These are phyloP conservation scores for Eucalyptus cladocalyx DNA, from an alignment of 345 rosid genomes.

Conservation along the genomic window DNA sequence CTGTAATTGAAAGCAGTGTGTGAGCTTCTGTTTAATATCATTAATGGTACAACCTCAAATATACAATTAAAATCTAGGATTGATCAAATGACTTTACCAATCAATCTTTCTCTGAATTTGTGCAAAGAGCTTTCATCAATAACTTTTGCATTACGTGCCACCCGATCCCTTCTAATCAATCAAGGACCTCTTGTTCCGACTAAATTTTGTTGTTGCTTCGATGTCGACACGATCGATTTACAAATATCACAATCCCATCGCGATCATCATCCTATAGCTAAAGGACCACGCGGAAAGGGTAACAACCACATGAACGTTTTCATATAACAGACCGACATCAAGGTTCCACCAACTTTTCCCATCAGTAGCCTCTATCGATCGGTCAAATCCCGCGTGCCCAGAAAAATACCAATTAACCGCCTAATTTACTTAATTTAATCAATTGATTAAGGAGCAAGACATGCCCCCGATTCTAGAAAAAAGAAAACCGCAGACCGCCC, in stretches of 20 bases:
- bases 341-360: neutral
- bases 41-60: neutral
- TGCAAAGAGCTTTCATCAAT: fast-evolving
- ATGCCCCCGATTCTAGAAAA: neutral
- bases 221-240: fast-evolving
- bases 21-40: neutral
- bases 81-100: neutral
- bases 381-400: neutral
- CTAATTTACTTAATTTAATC: neutral
- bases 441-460: neutral
- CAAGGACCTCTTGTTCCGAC: neutral
- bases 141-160: neutral
- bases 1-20: too few relatives aligned
- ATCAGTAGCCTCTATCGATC: neutral
- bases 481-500: neutral
- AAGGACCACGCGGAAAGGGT: fast-evolving
- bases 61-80: neutral
- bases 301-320: neutral
- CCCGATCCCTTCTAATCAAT: neutral
- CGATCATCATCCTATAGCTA: fast-evolving
- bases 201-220: fast-evolving
- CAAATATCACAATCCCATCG: neutral
- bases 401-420: neutral
- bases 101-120: neutral
- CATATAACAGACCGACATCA: neutral